Evolutionary conservation across 2,329 filamentous ascomycete genomes (phyloP).

Genomic region (Hypoxylon sp.): DNA sequence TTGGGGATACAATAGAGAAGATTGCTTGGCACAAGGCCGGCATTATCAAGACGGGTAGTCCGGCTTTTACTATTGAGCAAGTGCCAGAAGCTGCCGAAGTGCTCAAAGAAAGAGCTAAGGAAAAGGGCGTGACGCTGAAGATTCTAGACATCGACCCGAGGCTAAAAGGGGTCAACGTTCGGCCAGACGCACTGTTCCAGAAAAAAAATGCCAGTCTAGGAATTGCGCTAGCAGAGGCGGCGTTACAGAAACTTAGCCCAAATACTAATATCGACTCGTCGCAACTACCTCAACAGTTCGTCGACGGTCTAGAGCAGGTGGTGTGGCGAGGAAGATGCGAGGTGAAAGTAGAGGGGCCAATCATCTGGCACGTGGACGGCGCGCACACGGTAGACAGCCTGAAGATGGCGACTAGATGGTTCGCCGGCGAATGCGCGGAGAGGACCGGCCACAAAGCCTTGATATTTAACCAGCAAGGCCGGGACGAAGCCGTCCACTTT

Average conservation of each 20-base stretch:
- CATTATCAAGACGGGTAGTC: slow-evolving; percentile 71
- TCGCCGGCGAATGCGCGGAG: slow-evolving; percentile 64
- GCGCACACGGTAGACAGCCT: slow-evolving; percentile 95
- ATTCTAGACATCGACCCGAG: slow-evolving; percentile 61
- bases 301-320: slow-evolving; percentile 78
- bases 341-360: slow-evolving; percentile 62
- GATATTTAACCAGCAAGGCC: slow-evolving; percentile 89
- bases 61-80: slow-evolving; percentile 70
- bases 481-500: slow-evolving; percentile 65
- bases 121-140: slow-evolving; percentile 62
- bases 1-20: slow-evolving; percentile 72
- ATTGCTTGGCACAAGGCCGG: slow-evolving; percentile 82
- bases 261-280: slow-evolving; percentile 42
- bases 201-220: slow-evolving; percentile 65
- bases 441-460: slow-evolving; percentile 60
- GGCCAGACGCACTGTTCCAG: slow-evolving; percentile 67
- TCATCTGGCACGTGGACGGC: slow-evolving; percentile 91
- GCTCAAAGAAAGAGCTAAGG: slow-evolving; percentile 62
- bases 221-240: slow-evolving; percentile 63
- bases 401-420: slow-evolving; percentile 84
- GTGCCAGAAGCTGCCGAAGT: slow-evolving; percentile 59
- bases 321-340: slow-evolving; percentile 85
- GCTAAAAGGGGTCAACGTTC: slow-evolving; percentile 60
- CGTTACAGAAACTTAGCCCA: slow-evolving; percentile 59
- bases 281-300: slow-evolving; percentile 71